Evolutionary conservation across 305 asterid genomes (phyloP), one percentile per base, ranked within the genome.

Genomic region (Plantago coronopus): DNA sequence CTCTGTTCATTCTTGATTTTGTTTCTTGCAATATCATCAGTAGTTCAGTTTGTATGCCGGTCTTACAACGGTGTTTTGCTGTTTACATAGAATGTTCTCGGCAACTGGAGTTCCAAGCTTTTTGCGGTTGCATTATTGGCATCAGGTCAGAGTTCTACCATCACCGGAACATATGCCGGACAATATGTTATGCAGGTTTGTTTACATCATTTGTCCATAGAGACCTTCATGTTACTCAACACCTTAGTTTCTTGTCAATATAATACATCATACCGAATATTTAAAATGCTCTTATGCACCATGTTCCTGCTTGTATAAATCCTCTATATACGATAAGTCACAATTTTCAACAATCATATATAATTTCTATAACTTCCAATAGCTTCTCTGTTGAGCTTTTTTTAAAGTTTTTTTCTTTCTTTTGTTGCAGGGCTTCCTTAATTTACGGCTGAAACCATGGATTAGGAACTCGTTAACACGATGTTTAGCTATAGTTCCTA

Each of bases 151-250:
- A 93, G 97, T 72, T 93, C 97, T 23, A 93, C 99, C 20, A 89
- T 93, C 57, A 93, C 99, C 23, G 99, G 99, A 66, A 93, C 99
- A 7, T 87, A 93, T 50, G 99, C 97, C 5, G 97, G 99, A 38
- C 97, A 93, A 73, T 93, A 87, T 51, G 96, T 89, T 61, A 89
- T 89, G 99, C 99, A 93, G 96, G 99, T 82, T 31, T 23, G 57
- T 61, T 9, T 7, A 34, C 12, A 34, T 59, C 43, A n/a, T 40
- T 19, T 9, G 9, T 12, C 61, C 46, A 0, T 51, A 27, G 11
- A 49, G 15, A 38, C 16, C 23, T 55, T 58, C 17, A 12, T 47
- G 23, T 19, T 51, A 21, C 43, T 22, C 44, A 17, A 2, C 48
- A 53, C 7, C 7, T n/a, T 2, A 27, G n/a, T n/a, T n/a, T n/a